Evolutionary conservation across 176 grass and related monocot genomes (phyloP), one percentile per base, ranked within the genome.

Genomic region (barley (Hordeum vulgare)): DNA sequence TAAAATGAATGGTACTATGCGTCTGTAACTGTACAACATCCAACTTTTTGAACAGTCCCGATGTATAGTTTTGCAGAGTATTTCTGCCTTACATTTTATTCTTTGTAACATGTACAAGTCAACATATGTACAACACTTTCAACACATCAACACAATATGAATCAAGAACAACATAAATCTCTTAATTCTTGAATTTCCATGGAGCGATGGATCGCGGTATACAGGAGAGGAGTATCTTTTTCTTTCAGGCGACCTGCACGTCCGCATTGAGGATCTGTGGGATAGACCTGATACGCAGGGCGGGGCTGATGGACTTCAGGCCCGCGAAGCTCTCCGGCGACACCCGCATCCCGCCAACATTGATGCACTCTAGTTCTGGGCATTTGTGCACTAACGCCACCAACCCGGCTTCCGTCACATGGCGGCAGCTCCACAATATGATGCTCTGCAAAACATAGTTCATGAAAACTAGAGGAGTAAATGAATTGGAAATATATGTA

Each of bases 341-440:
- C 20, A 98, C 96, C 37, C 90, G 74, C 96, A 98, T 93, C 1
- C 91, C 96, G 63, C 96, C 89, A 12, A 91, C 93, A 85, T 98
- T 98, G 86, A 98, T 98, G 24, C 86, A 95, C 74, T 98, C 87
- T 33, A 98, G 90, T 29, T 88, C 88, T 45, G 72, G 72, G 68
- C 91, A 95, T 83, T 88, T 93, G 84, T 71, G 90, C 57, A 98
- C 96, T 21, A 98, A 89, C 31, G 80, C 89, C 53, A 90, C 82
- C 28, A 98, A 72, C 11, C 96, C 96, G 85, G 72, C 85, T 87
- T 91, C 89, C 2, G 91, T 95, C 57, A 95, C 96, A 28, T 98
- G 91, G 26, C 96, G 93, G 65, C 96, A 98, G 80, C 96, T 98
- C 93, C 93, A 95, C 40, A 98, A 57, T 25, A 93, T 88, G 77